phyloP scores from a whole-genome alignment of 306 rosid genomes.

The Lathyrus oleraceus region DNA sequence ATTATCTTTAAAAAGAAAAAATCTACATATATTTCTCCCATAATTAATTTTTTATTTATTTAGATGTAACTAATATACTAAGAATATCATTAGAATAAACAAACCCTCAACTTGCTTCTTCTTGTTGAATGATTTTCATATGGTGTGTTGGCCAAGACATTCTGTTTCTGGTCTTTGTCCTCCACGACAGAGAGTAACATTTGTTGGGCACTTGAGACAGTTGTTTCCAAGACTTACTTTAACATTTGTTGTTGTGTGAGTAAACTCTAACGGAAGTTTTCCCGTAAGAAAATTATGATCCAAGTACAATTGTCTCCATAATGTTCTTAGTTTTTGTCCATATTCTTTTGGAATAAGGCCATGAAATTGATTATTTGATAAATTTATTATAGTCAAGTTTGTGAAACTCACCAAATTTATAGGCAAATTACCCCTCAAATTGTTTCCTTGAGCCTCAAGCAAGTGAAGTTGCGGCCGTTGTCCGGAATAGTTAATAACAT shows the following conservation, averaged over 20 bases:
- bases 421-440: slow-evolving; percentile 48
- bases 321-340: slow-evolving; percentile 31
- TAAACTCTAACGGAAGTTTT: slow-evolving; percentile 40
- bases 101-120: background rate
- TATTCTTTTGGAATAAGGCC: slow-evolving; percentile 47
- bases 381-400: slow-evolving; percentile 37
- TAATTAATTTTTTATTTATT: background rate
- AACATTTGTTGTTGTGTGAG: background rate
- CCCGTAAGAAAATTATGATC: slow-evolving; percentile 51
- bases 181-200: slow-evolving; percentile 34
- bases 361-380: slow-evolving; percentile 43
- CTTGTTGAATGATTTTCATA: background rate
- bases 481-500: slow-evolving; percentile 8
- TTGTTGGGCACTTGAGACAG: slow-evolving; percentile 49
- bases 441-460: slow-evolving; percentile 49
- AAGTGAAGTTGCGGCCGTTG: slow-evolving; percentile 31
- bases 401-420: slow-evolving; percentile 40
- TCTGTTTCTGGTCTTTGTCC: slow-evolving; percentile 44
- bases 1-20: background rate
- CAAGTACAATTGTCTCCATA: slow-evolving; percentile 42
- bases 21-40: background rate
- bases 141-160: slow-evolving; percentile 32
- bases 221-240: slow-evolving; percentile 49
- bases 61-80: background rate
- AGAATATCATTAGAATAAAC: background rate